Conservation (phyloP, 306 rosid species). For the Quercus robur region DNA sequence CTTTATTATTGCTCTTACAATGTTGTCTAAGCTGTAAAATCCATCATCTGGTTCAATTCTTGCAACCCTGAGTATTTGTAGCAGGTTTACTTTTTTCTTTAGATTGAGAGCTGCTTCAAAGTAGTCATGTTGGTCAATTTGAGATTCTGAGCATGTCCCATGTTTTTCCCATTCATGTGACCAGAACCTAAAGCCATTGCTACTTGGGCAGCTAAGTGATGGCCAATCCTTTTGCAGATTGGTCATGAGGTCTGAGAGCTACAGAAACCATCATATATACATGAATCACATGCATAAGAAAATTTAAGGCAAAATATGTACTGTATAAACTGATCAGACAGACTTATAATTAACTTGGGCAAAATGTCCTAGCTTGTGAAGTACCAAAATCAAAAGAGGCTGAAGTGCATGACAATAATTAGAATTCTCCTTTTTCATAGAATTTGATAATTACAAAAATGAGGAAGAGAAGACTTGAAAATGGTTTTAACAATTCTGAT, state of each 20-base stretch:
- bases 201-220: conserved; percentile 81
- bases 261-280: neutral
- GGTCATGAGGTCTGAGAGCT: conserved; percentile 56
- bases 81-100: conserved; percentile 53
- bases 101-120: conserved; percentile 60
- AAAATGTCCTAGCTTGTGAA: too few relatives aligned
- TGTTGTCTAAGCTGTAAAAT: conserved; percentile 41
- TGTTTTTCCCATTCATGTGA: conserved; percentile 90
- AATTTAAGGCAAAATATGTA: too few relatives aligned
- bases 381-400: too few relatives aligned
- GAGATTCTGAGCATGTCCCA: conserved; percentile 77
- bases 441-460: too few relatives aligned
- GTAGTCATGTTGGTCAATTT: conserved; percentile 58
- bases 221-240: conserved; percentile 68
- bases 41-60: conserved; percentile 63
- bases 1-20: conserved; percentile 43
- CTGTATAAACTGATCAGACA: too few relatives aligned
- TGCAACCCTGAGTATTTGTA: conserved; percentile 45
- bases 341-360: too few relatives aligned
- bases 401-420: too few relatives aligned
- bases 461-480: too few relatives aligned
- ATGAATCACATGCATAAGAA: too few relatives aligned
- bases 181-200: conserved; percentile 77
- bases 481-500: too few relatives aligned
- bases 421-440: too few relatives aligned